Evolutionary conservation across 305 asterid genomes (phyloP), one percentile per base, ranked within the genome.

Genomic region (Salvia sclarea): DNA sequence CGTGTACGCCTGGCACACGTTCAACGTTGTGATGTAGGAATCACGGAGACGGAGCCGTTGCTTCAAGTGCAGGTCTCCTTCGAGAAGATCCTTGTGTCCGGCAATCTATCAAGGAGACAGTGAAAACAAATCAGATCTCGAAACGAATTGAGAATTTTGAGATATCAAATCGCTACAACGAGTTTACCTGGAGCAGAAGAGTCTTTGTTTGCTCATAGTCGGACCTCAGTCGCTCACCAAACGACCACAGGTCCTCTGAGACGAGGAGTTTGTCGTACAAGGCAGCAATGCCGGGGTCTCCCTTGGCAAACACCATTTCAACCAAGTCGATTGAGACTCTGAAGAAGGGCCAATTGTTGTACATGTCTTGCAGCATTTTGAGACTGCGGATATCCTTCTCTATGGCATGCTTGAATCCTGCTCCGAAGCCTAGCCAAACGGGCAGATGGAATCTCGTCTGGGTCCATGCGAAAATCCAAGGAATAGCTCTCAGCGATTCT

Each of bases 51-150:
- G 81, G 10, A 94, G 93, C 35, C 89, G 81, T 66, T 94, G 99
- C 76, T 91, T 94, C 92, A 94, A 76, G 90, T 85, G 84, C 8
- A 94, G 96, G 76, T 94, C 96, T n/a, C 96, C 97, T 75, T 91
- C 97, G 0, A 87, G 82, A 72, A 89, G 82, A 58, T 85, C 88
- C 80, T 71, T 84, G 81, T 87, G 95, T 28, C 90, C 91, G 28
- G 89, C 94, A 80, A 89, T 83, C 94, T 89, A 40, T 12, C 6
- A 35, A 35, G n/a, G 0, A 24, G n/a, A 13, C 13, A 55, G 6
- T n/a, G 10, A 12, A 14, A 6, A 14, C 0, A 13, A 14, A 14
- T 44, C 20, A 44, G 44, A 44, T 14, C 22, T 44, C 50, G 3
- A 44, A 5, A 44, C 1, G 10, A 44, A 14, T 5, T 44, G 20